These are phyloP conservation scores for Starmerella floris DNA, from an alignment of 805 yeast species.

Conservation along the genomic window DNA sequence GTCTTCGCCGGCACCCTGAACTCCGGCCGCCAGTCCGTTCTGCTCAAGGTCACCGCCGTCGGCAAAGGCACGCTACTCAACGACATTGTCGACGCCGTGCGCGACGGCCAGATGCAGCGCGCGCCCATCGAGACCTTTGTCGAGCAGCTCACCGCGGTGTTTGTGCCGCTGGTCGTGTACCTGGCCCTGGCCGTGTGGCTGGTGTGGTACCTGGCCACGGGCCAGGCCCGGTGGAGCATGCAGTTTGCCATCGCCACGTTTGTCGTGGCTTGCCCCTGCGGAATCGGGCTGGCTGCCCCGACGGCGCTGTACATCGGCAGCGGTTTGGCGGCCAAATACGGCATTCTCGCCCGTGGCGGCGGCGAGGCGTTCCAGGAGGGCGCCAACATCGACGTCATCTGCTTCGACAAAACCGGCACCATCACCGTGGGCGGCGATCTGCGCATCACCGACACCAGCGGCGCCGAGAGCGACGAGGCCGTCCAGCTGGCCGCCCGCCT, in stretches of 20 bases:
- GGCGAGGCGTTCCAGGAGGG: slow-evolving; percentile 76
- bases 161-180: slow-evolving; percentile 55
- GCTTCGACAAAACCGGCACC: slow-evolving; percentile 73
- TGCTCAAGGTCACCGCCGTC: slow-evolving; percentile 43
- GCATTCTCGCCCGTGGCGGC: slow-evolving; percentile 66
- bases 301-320: slow-evolving; percentile 71
- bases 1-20: slow-evolving; percentile 63
- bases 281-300: slow-evolving; percentile 74
- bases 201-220: slow-evolving; percentile 55
- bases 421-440: slow-evolving; percentile 51
- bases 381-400: slow-evolving; percentile 45
- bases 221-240: slow-evolving; percentile 67
- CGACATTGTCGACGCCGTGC: slow-evolving; percentile 53
- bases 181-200: slow-evolving; percentile 54
- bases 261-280: slow-evolving; percentile 79
- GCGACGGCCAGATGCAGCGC: slow-evolving; percentile 58
- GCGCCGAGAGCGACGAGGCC: slow-evolving; percentile 23
- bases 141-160: slow-evolving; percentile 52
- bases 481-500: slow-evolving; percentile 34
- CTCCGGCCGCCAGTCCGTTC: slow-evolving; percentile 40
- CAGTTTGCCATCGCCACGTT: slow-evolving; percentile 68
- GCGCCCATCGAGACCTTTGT: slow-evolving; percentile 66
- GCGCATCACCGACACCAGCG: slow-evolving; percentile 38
- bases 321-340: slow-evolving; percentile 64
- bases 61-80: slow-evolving; percentile 57